Evolutionary conservation across 805 yeast genomes (phyloP).

Genomic region (Yarrowia yakushimensis): DNA sequence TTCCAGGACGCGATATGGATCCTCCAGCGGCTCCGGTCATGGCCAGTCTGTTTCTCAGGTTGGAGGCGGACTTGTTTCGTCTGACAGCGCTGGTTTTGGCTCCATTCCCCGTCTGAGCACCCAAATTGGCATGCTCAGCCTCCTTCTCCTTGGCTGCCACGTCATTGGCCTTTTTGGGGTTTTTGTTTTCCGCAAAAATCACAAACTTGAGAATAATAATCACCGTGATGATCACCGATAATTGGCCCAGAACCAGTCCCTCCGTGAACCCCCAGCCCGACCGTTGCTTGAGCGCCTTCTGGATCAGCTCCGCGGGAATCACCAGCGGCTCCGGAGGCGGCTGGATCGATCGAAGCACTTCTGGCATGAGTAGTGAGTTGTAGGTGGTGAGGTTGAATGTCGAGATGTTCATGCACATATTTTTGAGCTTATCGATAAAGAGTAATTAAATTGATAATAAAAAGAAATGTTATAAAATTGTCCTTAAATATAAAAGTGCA

Average conservation of each 20-base stretch:
- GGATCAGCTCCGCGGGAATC: slow-evolving; percentile 7
- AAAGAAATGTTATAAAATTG: too few relatives aligned
- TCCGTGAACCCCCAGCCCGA: slow-evolving; percentile 24
- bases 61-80: slow-evolving; percentile 11
- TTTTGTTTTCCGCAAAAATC: slow-evolving; percentile 20
- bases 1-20: not conserved
- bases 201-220: slow-evolving; percentile 20
- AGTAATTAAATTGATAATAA: too few relatives aligned
- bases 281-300: not conserved
- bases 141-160: slow-evolving; percentile 4
- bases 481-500: too few relatives aligned
- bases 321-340: slow-evolving; percentile 17
- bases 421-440: not conserved
- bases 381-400: not conserved
- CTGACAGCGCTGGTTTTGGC: not conserved
- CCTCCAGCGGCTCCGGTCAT: slow-evolving; percentile 1
- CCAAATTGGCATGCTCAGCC: not conserved
- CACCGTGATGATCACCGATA: slow-evolving; percentile 18
- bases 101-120: not conserved
- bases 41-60: slow-evolving; percentile 4
- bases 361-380: not conserved
- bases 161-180: slow-evolving; percentile 1
- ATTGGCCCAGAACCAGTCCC: slow-evolving; percentile 18
- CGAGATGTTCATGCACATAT: not conserved
- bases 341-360: not conserved